phyloP scores from a whole-genome alignment of 176 grass and related monocot species.

The Tuctoria greenei region DNA sequence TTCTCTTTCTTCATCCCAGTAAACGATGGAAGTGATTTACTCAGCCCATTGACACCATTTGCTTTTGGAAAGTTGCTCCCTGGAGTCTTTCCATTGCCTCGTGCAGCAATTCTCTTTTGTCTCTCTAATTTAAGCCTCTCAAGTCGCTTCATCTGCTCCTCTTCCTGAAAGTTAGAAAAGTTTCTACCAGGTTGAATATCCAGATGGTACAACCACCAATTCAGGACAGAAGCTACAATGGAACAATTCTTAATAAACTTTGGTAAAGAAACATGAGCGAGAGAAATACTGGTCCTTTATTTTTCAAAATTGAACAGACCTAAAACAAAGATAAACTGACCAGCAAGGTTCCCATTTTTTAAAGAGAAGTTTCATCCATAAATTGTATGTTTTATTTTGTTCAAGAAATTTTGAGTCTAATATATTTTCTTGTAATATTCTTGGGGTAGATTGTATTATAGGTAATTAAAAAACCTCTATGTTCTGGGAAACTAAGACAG shows the following conservation, averaged over 20 bases:
- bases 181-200: background rate
- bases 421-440: background rate
- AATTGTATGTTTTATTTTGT: background rate
- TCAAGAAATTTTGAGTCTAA: background rate
- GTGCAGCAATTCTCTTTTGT: slow-evolving; percentile 89
- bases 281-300: background rate
- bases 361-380: background rate
- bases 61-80: slow-evolving; percentile 37
- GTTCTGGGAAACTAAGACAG: too few species aligned
- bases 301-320: background rate
- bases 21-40: slow-evolving; percentile 71
- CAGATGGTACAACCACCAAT: background rate
- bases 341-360: background rate
- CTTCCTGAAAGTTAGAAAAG: slow-evolving; percentile 64
- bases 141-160: slow-evolving; percentile 77
- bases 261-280: background rate
- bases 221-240: background rate
- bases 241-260: background rate
- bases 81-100: slow-evolving; percentile 38
- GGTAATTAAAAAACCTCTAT: too few species aligned
- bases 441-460: background rate
- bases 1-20: slow-evolving; percentile 69
- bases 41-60: slow-evolving; percentile 53
- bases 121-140: slow-evolving; percentile 89
- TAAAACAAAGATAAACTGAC: background rate